Base-by-base conservation (phyloP, 139 green algal genomes). In the Chlorella sp. region DNA sequence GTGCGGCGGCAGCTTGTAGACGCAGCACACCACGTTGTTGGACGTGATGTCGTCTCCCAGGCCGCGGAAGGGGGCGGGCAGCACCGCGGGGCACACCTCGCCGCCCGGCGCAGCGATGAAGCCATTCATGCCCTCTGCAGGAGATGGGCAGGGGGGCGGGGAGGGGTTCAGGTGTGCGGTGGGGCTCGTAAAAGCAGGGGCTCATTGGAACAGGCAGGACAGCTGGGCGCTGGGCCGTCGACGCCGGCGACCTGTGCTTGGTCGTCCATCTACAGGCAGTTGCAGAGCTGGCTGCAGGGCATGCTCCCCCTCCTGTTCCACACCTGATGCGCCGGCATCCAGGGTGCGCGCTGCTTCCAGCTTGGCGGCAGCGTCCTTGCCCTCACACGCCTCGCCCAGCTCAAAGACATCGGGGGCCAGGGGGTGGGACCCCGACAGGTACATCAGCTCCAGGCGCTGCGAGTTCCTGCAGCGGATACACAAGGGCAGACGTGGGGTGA, bases 21-120 rank as follows among this genome's bases (percentile, higher is more conserved):
- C 81, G 60, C 87, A 89, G 78, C 88, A 94, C 68, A 96, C 81
- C 16, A 96, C 95, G 11, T 87, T 63, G 87, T 98, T 98, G 85
- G 84, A 74, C 9, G 81, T 91, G 51, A 98, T 91, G 83, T 96
- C 94, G 21, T 90, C 87, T 41, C 93, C 93, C 41, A 97, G 85
- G 70, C 73, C 76, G 28, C 36, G 34, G 62, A 95, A 96, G 32
- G 96, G 96, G 23, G 90, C 88, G 0, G 81, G 91, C 60, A 98
- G 82, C n/a, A 94, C 87, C 0, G 91, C 64, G 0, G 96, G 95
- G 85, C 93, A 97, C 17, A 88, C 79, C 56, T 98, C 94, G 32
- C 94, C 96, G 6, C 18, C 76, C 28, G 89, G 88, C n/a, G 94
- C 80, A 28, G 90, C 32, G 36, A 98, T 85, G 62, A 88, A 87